Evolutionary conservation across 73 alveolate genomes (phyloP).

Genomic region (Paramecium sonneborni): DNA sequence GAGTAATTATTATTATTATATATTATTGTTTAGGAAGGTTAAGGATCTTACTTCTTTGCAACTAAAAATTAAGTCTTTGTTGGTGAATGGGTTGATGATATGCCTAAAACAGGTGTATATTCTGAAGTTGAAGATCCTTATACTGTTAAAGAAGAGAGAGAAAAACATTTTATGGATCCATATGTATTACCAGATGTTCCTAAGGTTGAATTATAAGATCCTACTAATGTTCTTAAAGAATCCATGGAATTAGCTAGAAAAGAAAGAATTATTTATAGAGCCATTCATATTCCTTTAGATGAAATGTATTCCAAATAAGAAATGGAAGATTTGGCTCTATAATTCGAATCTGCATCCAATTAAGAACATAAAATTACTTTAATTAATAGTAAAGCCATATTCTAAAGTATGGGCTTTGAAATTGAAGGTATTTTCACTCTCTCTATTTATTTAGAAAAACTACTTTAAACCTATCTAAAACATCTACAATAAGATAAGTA

Average conservation of each 20-base stretch:
- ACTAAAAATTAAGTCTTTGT: slow-evolving; percentile 84
- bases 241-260: slow-evolving; percentile 83
- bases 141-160: slow-evolving; percentile 75
- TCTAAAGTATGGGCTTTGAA: slow-evolving; percentile 59
- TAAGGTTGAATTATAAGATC: slow-evolving; percentile 76
- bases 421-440: slow-evolving; percentile 33
- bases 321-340: slow-evolving; percentile 43
- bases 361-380: slow-evolving; percentile 39
- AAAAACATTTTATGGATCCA: slow-evolving; percentile 84
- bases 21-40: slow-evolving; percentile 72
- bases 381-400: slow-evolving; percentile 38
- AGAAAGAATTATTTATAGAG: slow-evolving; percentile 72
- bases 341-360: slow-evolving; percentile 61
- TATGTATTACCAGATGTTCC: slow-evolving; percentile 85
- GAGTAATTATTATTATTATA: background rate
- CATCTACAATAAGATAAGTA: slow-evolving; percentile 22
- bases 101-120: slow-evolving; percentile 91
- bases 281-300: slow-evolving; percentile 59
- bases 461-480: slow-evolving; percentile 30
- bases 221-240: slow-evolving; percentile 78
- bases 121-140: slow-evolving; percentile 89
- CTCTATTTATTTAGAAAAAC: background rate
- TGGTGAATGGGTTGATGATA: slow-evolving; percentile 95
- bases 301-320: slow-evolving; percentile 55
- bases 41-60: slow-evolving; percentile 85